Base-by-base conservation (phyloP, 306 rosid species). In the Echinosophora koreensis region DNA sequence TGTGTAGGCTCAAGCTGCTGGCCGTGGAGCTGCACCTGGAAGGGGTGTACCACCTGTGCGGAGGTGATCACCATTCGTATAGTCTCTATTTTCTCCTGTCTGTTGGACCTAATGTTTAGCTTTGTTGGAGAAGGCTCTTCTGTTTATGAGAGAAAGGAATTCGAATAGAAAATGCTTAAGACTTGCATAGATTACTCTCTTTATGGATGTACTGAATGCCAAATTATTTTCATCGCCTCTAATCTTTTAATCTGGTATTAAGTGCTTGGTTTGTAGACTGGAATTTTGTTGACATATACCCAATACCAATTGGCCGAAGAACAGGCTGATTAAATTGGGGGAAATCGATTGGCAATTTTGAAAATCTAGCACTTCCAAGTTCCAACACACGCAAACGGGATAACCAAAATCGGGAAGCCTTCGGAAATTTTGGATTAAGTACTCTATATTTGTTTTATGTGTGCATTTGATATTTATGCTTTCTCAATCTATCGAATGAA, bases 1-100 rank as follows among this genome's bases (percentile, higher is more conserved):
- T 79, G 34, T 65, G 77, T 76, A 95, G 97, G 99, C 99, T 84
- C 97, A 90, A 77, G 97, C 99, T 83, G 92, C 96, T 28, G 99
- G 99, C 16, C 99, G 99, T 69, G 99, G 99, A 85, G 83, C 92
- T 72, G 69, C 92, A 18, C 78, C 91, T 77, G 98, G 98, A 70
- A 86, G 97, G 85, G 98, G 98, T 4, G 92, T 76, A 42, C 99
- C 98, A 13, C 91, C 97, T 1, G 93, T 81, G 65, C 84, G 99
- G 83, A 92, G 97, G 93, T 92, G 88, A 95, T 85, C 63, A 28
- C 66, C 35, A 59, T 60, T 62, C 39, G 14, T 44, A 28, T 75
- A 73, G 51, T 69, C 37, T 59, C 57, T 49, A 5, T n/a, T 58
- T 55, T 37, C 49, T 30, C 12, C 60, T 4, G 49, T 60, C 28